These are phyloP conservation scores for Fusarium sp. DNA, from an alignment of 2,329 filamentous ascomycete species.

Conservation along the genomic window DNA sequence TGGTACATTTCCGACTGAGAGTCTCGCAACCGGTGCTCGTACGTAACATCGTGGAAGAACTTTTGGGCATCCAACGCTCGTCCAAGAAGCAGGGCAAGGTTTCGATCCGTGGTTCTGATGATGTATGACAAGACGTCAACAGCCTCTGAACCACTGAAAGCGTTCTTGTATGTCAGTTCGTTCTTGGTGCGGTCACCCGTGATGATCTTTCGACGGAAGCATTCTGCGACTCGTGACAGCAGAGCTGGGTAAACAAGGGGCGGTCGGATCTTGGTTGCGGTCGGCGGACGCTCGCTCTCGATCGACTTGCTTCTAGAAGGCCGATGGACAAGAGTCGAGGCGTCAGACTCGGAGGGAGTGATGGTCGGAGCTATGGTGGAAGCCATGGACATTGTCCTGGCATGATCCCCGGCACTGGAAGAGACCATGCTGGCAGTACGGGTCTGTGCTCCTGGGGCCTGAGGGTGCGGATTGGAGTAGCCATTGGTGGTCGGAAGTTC, in stretches of 20 bases:
- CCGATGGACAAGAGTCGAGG: constrained; percentile 63
- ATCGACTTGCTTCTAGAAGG: constrained; percentile 69
- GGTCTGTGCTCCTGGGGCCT: constrained; percentile 66
- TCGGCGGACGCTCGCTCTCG: constrained; percentile 68
- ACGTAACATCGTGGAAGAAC: constrained; percentile 99
- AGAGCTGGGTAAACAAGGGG: constrained; percentile 95
- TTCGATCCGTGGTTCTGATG: constrained; percentile 95
- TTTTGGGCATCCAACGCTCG: constrained; percentile 96
- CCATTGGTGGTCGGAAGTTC: constrained; percentile 56
- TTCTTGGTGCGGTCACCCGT: constrained; percentile 94
- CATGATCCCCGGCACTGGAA: constrained; percentile 62
- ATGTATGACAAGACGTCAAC: constrained; percentile 97
- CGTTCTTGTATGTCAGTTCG: constrained; percentile 95
- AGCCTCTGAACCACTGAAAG: constrained; percentile 94
- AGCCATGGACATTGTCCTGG: constrained; percentile 90
- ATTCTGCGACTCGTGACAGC: constrained; percentile 91
- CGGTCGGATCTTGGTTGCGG: constrained; percentile 71
- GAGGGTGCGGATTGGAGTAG: constrained; percentile 53
- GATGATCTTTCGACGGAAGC: constrained; percentile 89
- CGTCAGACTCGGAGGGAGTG: constrained; percentile 69
- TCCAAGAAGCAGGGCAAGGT: constrained; percentile 89
- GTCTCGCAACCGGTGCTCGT: constrained; percentile 94
- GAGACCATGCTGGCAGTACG: constrained; percentile 73
- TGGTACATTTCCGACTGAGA: constrained; percentile 97
- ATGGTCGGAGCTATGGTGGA: constrained; percentile 82